These are phyloP conservation scores for Benincasa hispida DNA, from an alignment of 306 rosid genomes.

Conservation along the genomic window DNA sequence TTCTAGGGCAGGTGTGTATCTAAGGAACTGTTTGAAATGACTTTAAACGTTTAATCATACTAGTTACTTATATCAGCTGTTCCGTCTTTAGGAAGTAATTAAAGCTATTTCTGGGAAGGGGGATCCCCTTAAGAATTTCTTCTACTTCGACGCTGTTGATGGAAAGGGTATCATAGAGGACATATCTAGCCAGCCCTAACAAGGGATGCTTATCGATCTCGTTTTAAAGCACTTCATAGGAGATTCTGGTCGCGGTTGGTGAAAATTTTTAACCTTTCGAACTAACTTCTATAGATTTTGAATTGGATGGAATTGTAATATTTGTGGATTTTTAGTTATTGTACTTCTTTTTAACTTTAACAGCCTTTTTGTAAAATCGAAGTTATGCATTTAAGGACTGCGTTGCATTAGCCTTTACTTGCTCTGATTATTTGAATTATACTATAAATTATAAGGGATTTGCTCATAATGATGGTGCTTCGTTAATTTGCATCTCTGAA, in stretches of 20 bases:
- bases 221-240: neutral
- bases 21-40: neutral
- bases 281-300: neutral
- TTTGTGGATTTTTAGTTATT: neutral
- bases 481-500: too few relatives aligned
- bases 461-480: too few relatives aligned
- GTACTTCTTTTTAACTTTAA: neutral
- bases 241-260: neutral
- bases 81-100: constrained; percentile 66
- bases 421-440: too few relatives aligned
- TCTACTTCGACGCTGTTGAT: constrained; percentile 74
- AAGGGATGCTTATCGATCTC: neutral
- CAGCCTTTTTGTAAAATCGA: neutral
- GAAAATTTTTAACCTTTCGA: neutral
- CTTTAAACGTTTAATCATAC: neutral
- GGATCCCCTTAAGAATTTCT: constrained; percentile 67
- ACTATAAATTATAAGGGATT: too few relatives aligned
- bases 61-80: neutral
- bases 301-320: neutral
- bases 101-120: constrained; percentile 92
- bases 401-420: too few relatives aligned
- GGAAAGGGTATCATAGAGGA: constrained; percentile 86
- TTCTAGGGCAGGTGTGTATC: constrained; percentile 81
- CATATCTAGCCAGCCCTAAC: constrained; percentile 23
- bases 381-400: too few relatives aligned